phyloP scores from a whole-genome alignment of 306 rosid species.

The Malus asiatica region DNA sequence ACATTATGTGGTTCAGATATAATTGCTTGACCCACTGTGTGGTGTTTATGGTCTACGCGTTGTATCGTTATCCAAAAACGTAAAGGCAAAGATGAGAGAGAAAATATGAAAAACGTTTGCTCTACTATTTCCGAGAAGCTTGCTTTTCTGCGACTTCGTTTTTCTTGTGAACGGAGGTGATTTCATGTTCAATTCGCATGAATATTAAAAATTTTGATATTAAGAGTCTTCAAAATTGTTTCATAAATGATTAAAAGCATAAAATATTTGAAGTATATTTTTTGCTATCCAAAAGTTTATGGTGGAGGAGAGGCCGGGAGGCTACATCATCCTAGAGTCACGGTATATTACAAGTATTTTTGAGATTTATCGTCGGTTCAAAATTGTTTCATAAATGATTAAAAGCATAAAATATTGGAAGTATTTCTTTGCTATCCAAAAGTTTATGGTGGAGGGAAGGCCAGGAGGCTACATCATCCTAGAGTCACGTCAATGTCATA shows the following conservation, averaged over 20 bases:
- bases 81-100: neutral
- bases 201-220: too few relatives aligned
- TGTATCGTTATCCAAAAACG: neutral
- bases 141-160: neutral
- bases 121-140: neutral
- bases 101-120: neutral
- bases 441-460: too few relatives aligned
- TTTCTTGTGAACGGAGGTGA: neutral
- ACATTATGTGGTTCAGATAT: too few relatives aligned
- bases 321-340: too few relatives aligned
- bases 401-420: neutral
- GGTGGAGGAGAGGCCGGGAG: too few relatives aligned
- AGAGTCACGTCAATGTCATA: too few relatives aligned
- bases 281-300: too few relatives aligned
- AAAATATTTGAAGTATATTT: neutral
- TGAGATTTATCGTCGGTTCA: too few relatives aligned
- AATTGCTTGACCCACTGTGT: neutral
- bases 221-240: neutral
- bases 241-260: neutral
- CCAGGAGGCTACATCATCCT: too few relatives aligned
- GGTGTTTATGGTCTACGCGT: neutral
- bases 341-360: too few relatives aligned
- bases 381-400: neutral
- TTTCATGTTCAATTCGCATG: too few relatives aligned
- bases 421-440: neutral